Evolutionary conservation across 306 rosid genomes (phyloP).

Genomic region (Quercus engelmannii): DNA sequence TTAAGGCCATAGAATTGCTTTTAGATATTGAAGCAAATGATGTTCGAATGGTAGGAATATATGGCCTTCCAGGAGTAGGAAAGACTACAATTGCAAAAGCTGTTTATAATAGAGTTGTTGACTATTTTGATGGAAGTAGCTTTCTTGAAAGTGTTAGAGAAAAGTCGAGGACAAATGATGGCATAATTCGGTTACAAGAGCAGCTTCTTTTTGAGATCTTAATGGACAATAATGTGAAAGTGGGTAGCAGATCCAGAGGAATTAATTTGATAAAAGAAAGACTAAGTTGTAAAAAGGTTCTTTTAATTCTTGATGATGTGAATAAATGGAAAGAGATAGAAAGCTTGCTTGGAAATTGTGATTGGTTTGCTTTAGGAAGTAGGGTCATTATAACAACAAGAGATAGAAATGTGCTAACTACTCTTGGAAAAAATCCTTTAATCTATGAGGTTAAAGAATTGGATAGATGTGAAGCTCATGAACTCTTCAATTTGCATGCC

Average conservation of each 20-base stretch:
- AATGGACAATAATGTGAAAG: neutral
- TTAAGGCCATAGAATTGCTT: neutral
- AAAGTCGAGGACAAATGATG: neutral
- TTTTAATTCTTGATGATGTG: slow-evolving; percentile 10
- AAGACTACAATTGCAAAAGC: slow-evolving; percentile 1
- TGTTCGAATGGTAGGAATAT: slow-evolving; percentile 7
- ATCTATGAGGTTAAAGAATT: neutral
- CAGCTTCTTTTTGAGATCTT: neutral
- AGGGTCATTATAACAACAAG: slow-evolving; percentile 9
- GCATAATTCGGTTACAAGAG: neutral
- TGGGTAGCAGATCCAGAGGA: neutral
- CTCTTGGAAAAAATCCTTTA: neutral
- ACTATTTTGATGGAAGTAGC: neutral
- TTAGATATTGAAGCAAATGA: neutral
- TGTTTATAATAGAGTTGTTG: neutral
- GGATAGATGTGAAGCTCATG: neutral
- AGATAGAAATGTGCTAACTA: neutral
- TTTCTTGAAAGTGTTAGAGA: slow-evolving; percentile 16
- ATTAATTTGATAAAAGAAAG: neutral
- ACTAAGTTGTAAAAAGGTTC: neutral
- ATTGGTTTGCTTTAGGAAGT: slow-evolving; percentile 6
- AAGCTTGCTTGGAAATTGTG: neutral
- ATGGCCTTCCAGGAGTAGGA: slow-evolving; percentile 9
- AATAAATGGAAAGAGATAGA: neutral
- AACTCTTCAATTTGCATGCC: neutral